Base-by-base conservation (phyloP, 345 rosid genomes). In the Leavenworthia alabamica region DNA sequence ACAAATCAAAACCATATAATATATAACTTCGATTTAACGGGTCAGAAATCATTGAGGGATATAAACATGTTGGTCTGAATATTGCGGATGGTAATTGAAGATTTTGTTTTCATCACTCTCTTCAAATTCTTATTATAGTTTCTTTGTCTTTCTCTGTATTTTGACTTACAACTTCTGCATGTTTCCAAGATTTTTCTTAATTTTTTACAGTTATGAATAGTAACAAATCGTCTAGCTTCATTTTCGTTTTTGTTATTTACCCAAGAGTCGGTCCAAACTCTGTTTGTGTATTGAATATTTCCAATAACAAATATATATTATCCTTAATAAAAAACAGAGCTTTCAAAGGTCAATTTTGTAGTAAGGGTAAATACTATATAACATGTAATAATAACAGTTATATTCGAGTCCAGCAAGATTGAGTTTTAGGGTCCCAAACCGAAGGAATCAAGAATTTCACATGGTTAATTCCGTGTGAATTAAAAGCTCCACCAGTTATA, bases 391-490 rank as follows among this genome's bases (percentile, higher is more conserved):
- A 62, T 10, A 35, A 33, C 27, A 54, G 10, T 64, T 55, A 66
- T 71, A 71, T 64, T 43, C 71, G 75, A 71, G 75, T 71, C 75
- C 75, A 71, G 13, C 75, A 71, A 64, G 86, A 32, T 4, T 41
- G 29, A 9, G 86, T 82, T 51, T 13, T 70, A 27, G 82, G 86
- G 60, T 83, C 62, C 85, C 86, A 83, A 27, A 88, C 17, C n/a
- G 83, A 78, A 16, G 96, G 96, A 66, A 86, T 73, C 83, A 88
- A 79, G 72, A 82, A 88, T 53, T 78, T 81, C 68, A 36, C 58
- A 17, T 80, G 79, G 37, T 44, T 75, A 29, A 67, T 57, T 27
- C 92, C 96, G 8, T 70, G 62, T 4, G 80, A 80, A 45, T 87
- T 84, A 57, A 71, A 87, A 8, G 73, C 78, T 31, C 79, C 88